These are phyloP conservation scores for Leccinum truebloodii DNA, from an alignment of 768 basidiomycete species.

Conservation along the genomic window DNA sequence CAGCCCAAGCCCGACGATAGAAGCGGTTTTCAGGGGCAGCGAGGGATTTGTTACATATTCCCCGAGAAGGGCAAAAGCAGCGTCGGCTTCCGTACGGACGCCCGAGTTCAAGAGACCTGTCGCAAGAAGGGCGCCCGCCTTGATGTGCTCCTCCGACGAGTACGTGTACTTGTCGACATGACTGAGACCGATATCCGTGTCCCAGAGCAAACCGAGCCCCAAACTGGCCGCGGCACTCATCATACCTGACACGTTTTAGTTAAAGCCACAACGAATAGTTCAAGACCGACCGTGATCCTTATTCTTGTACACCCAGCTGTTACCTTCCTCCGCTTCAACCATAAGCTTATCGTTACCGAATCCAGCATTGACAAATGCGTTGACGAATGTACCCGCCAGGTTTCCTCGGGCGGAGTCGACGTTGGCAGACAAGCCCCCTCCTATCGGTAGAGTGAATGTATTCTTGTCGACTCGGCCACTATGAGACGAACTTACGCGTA, in stretches of 20 bases:
- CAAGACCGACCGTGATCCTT: constrained; percentile 83
- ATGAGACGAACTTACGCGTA: constrained; percentile 54
- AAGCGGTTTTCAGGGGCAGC: constrained; percentile 77
- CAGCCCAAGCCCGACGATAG: constrained; percentile 90
- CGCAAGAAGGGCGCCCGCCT: constrained; percentile 94
- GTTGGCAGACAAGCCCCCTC: constrained; percentile 65
- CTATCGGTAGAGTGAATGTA: constrained; percentile 34
- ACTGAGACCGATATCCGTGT: constrained; percentile 89
- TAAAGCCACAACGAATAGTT: neutral
- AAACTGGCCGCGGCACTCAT: constrained; percentile 94
- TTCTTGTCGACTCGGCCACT: neutral
- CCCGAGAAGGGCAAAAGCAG: constrained; percentile 84
- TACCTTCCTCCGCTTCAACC: constrained; percentile 95
- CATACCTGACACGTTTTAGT: constrained; percentile 61
- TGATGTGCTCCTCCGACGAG: constrained; percentile 94
- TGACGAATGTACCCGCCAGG: constrained; percentile 95
- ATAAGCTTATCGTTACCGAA: constrained; percentile 99
- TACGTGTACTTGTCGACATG: constrained; percentile 99
- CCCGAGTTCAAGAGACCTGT: constrained; percentile 90
- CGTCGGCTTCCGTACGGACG: constrained; percentile 90
- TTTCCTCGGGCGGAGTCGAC: constrained; percentile 95
- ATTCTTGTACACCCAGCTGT: constrained; percentile 99
- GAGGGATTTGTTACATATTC: constrained; percentile 91
- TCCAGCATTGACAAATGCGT: constrained; percentile 98
- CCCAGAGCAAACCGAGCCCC: constrained; percentile 93